Evolutionary conservation across 768 basidiomycete genomes (phyloP), one percentile per base, ranked within the genome.

Genomic region (Kwoniella heveanensis): DNA sequence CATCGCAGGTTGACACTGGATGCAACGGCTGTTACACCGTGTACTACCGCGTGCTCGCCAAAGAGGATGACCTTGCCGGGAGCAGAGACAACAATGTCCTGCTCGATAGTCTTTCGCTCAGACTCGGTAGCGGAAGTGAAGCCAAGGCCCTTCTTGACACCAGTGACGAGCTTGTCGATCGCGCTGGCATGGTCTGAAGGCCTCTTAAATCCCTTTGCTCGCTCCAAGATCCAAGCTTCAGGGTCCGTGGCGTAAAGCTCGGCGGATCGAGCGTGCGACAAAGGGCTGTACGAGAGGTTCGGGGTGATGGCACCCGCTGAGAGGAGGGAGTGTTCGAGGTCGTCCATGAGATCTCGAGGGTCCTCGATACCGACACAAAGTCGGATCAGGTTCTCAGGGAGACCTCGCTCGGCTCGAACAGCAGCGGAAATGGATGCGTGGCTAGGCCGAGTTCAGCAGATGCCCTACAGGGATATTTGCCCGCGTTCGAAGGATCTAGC

Each of bases 361-460:
- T 99, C 96, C 81, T 99, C 96, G 65, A 99, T 98, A 58, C 96
- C 96, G 69, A 98, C 94, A 73, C 96, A 99, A 49, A 99, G 85
- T 50, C 96, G 90, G 71, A 99, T 98, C 54, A 99, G 86, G 80
- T 99, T 91, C 80, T 99, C 96, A n/a, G 96, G 96, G 19, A 99
- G 85, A 47, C 95, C 95, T 60, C 96, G 90, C 44, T 88, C 92
- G n/a, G 91, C 92, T 30, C 96, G 89, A n/a, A 87, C 88, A 8
- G 91, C 90, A 24, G 96, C 87, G 74, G 97, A 94, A 69, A 99
- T 99, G 39, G 96, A 98, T 24, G 96, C 93, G 79, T 99, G 96
- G 19, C 95, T 95, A 69, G 0, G 15, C 65, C 13, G 46, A 13
- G 6, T 21, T 32, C 9, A 50, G 26, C 46, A 46, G 7, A 21